Evolutionary conservation across 2,329 filamentous ascomycete species (phyloP).

Genomic region (Botrytis hyacinthi): DNA sequence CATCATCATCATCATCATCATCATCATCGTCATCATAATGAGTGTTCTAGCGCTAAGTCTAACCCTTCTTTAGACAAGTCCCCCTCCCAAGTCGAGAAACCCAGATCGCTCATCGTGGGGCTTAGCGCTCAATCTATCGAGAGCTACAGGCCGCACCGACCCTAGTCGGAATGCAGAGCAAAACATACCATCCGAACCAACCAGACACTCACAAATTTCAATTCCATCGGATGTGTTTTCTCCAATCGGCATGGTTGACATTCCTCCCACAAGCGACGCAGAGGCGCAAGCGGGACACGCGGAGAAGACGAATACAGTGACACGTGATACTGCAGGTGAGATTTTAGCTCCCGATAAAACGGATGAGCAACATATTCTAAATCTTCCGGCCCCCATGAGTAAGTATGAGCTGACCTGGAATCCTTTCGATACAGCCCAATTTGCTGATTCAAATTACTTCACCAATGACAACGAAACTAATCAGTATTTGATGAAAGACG

Average conservation of each 20-base stretch:
- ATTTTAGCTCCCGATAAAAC: conserved; percentile 24
- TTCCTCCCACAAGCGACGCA: background rate
- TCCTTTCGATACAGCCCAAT: conserved; percentile 40
- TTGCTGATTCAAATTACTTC: conserved; percentile 41
- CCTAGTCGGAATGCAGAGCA: background rate
- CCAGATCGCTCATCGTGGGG: conserved; percentile 49
- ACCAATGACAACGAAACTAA: conserved; percentile 34
- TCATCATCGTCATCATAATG: conserved; percentile 28
- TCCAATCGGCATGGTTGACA: background rate
- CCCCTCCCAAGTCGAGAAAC: conserved; percentile 39
- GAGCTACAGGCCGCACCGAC: conserved; percentile 4
- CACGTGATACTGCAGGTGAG: conserved; percentile 22
- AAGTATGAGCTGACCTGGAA: conserved; percentile 42
- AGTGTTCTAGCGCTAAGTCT: conserved; percentile 35
- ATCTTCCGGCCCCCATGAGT: conserved; percentile 38
- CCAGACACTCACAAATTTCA: background rate
- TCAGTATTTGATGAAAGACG: background rate
- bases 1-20: conserved; percentile 30
- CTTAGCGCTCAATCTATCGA: conserved; percentile 29
- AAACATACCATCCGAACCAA: conserved; percentile 13
- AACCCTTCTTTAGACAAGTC: conserved; percentile 39
- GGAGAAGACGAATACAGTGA: conserved; percentile 9
- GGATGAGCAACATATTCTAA: conserved; percentile 16
- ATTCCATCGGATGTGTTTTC: conserved; percentile 9
- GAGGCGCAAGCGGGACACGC: background rate